Evolutionary conservation across 129 eudicot species (phyloP).

Genomic region (Flaveria ramosissima): DNA sequence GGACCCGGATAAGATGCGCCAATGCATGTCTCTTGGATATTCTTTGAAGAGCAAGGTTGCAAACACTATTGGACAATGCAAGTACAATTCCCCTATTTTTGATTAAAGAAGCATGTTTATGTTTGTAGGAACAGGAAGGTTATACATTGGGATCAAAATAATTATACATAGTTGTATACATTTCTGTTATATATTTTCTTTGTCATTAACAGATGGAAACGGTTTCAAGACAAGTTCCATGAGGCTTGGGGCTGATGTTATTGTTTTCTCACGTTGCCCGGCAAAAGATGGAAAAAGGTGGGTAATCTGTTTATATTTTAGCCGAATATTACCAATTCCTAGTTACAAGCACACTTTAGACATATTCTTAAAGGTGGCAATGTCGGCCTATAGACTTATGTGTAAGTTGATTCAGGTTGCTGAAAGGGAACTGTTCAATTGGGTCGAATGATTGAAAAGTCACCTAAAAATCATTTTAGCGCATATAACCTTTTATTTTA

Average conservation of each 20-base stretch:
- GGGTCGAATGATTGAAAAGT: not conserved
- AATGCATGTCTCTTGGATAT: conserved; percentile 99
- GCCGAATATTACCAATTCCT: not conserved
- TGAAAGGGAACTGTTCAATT: not conserved
- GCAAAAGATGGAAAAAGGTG: conserved; percentile 75
- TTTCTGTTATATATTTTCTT: not conserved
- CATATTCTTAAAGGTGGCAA: not conserved
- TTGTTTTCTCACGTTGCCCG: conserved; percentile 74
- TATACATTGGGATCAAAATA: not conserved
- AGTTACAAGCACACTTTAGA: conserved; percentile 9
- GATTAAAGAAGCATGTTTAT: not conserved
- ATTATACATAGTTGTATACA: not conserved
- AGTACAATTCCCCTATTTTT: conserved; percentile 19
- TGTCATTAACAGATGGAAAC: conserved; percentile 69
- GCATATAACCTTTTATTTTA: not conserved
- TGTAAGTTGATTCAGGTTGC: not conserved
- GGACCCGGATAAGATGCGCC: conserved; percentile 91
- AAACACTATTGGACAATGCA: conserved; percentile 92
- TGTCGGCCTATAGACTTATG: not conserved
- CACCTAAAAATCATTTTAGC: not conserved
- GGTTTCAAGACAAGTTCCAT: conserved; percentile 98
- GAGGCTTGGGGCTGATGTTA: conserved; percentile 99
- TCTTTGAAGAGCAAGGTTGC: conserved; percentile 84
- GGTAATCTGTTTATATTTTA: not conserved
- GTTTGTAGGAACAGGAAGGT: not conserved